phyloP scores from a whole-genome alignment of 108 stramenopile species.

The Ochromonas danica region DNA sequence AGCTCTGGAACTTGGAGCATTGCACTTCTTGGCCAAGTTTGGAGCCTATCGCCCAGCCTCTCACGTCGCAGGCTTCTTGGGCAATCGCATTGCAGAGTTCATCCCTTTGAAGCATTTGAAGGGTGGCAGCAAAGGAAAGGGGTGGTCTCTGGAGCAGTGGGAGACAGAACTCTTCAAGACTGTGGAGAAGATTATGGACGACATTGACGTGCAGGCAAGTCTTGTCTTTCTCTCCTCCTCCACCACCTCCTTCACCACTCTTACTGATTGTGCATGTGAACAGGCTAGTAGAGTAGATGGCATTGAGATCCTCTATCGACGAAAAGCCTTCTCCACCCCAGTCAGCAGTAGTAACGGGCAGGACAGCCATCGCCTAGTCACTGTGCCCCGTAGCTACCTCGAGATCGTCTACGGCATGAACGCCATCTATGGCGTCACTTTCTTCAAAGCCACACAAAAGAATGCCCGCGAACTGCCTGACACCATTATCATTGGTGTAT shows the following conservation, averaged over 20 bases:
- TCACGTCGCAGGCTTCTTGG: slow-evolving; percentile 20
- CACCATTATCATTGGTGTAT: background rate
- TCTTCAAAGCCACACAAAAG: slow-evolving; percentile 8
- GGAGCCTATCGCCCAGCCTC: background rate
- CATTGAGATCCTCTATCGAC: no score
- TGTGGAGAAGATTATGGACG: background rate
- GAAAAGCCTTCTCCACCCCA: no score
- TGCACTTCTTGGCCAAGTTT: slow-evolving; percentile 28
- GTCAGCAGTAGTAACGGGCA: no score
- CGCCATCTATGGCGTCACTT: background rate
- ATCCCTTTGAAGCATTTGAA: slow-evolving; percentile 6
- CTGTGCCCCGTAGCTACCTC: no score
- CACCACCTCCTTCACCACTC: no score
- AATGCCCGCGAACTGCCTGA: background rate
- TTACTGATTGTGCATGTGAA: no score
- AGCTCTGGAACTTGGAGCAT: slow-evolving; percentile 20
- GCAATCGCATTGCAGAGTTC: slow-evolving; percentile 31
- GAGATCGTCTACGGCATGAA: background rate
- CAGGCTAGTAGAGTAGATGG: no score
- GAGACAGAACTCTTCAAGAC: background rate
- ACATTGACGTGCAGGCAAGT: no score
- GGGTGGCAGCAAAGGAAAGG: background rate
- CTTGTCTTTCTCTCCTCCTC: no score
- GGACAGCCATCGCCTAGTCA: no score
- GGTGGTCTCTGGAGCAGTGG: background rate